Evolutionary conservation across 1,284 basidiomycete species (phyloP).

Genomic region (Boletus semigastroideus): DNA sequence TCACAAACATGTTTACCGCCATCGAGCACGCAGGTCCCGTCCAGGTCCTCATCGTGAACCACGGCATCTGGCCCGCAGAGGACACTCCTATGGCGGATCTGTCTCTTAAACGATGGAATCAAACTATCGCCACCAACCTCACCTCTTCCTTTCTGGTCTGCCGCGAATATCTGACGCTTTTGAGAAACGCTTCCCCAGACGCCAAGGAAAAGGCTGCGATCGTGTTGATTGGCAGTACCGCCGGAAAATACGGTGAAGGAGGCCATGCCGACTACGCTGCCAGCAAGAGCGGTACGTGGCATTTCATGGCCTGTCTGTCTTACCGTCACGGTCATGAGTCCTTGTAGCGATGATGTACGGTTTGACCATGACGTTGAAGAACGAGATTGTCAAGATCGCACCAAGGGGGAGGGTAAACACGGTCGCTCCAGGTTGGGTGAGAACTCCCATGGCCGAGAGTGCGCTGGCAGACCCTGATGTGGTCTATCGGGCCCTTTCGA

Average conservation of each 20-base stretch:
- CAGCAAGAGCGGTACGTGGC: slow-evolving; percentile 51
- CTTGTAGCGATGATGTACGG: slow-evolving; percentile 71
- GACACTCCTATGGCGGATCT: slow-evolving; percentile 56
- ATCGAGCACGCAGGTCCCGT: slow-evolving; percentile 43
- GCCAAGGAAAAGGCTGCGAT: slow-evolving; percentile 56
- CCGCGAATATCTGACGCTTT: slow-evolving; percentile 54
- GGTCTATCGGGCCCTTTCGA: slow-evolving; percentile 58
- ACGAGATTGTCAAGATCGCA: slow-evolving; percentile 77
- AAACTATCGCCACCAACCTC: slow-evolving; percentile 61
- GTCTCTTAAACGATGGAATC: slow-evolving; percentile 65
- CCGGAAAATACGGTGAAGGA: slow-evolving; percentile 73
- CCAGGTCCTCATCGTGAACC: slow-evolving; percentile 63
- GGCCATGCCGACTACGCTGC: slow-evolving; percentile 65
- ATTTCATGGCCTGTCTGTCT: neutral
- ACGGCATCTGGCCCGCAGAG: slow-evolving; percentile 53
- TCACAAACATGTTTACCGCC: slow-evolving; percentile 43
- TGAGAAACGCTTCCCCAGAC: slow-evolving; percentile 42
- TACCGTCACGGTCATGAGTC: slow-evolving; percentile 4
- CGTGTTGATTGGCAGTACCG: slow-evolving; percentile 67
- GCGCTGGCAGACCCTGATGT: slow-evolving; percentile 45
- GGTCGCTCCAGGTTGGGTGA: slow-evolving; percentile 72
- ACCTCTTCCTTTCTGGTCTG: slow-evolving; percentile 69
- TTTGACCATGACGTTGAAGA: slow-evolving; percentile 66
- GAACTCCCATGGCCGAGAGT: slow-evolving; percentile 57
- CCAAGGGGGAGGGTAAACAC: slow-evolving; percentile 70